Base-by-base conservation (phyloP, 2,329 filamentous ascomycete species). In the Paraconiothyrium brasiliense region DNA sequence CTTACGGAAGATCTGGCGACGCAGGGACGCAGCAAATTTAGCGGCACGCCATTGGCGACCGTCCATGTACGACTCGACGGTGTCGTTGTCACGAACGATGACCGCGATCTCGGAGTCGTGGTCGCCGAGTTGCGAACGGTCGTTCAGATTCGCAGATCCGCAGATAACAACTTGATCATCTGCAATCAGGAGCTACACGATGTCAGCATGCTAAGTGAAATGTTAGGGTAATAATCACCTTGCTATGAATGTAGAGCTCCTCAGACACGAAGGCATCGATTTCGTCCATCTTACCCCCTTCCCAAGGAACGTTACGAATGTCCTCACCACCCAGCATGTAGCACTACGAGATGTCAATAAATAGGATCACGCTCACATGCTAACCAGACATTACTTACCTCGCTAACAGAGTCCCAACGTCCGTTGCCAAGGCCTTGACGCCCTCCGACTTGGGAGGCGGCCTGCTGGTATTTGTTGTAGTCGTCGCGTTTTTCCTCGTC, bases 101-200 rank as follows among this genome's bases (percentile, higher is more conserved):
- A 96, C 91, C n/a, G 93, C 92, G 58, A 97, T 92, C 76, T 97
- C 93, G 0, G 89, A 92, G 80, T 97, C 93, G 78, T 95, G 93
- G 60, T 87, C 85, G 39, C 92, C 93, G 4, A 96, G 86, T 80
- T 97, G 92, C 3, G 90, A 94, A 58, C 87, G 83, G 69, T 89
- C 89, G 69, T 91, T 90, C 70, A 91, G 81, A 69, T 91, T 90
- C 27, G 88, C 87, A 58, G 86, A 92, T 64, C 93, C 93, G 75
- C 91, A 94, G 67, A 97, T 94, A 60, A 93, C 91, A 54, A 91
- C 84, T 8, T 87, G 85, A 76, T 97, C 93, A 73, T 97, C 93
- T 48, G 90, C 92, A 62, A 97, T 95, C 61, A 92, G 84, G 22
- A 92, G 80, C 82, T 84, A 59, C 41, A 49, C 20, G 13, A n/a